phyloP scores from a whole-genome alignment of 345 rosid genomes.

The Camelina laxa region DNA sequence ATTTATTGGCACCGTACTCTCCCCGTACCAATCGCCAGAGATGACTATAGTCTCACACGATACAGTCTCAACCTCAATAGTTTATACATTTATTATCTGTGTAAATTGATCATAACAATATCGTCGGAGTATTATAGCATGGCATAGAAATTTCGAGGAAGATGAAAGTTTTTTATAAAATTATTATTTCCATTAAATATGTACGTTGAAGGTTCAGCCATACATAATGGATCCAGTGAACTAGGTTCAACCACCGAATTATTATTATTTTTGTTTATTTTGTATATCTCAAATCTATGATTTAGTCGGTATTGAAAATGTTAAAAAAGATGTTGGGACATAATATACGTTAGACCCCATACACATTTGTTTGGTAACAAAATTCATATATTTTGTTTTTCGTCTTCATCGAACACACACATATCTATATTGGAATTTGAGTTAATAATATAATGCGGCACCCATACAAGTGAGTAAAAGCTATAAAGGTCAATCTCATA shows the following conservation, averaged over 20 bases:
- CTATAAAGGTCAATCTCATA: neutral
- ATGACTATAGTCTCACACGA: constrained; percentile 28
- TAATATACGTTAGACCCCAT: constrained; percentile 3
- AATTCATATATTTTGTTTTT: neutral
- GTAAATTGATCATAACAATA: neutral
- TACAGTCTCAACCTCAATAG: constrained; percentile 16
- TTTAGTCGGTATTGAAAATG: constrained; percentile 35
- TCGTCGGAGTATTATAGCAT: constrained; percentile 21
- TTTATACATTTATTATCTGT: constrained; percentile 9
- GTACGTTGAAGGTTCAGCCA: constrained; percentile 35
- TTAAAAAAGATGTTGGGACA: constrained; percentile 28
- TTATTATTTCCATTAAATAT: constrained; percentile 3
- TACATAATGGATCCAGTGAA: constrained; percentile 37
- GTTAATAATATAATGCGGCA: neutral
- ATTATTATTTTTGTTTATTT: neutral
- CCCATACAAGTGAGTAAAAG: neutral
- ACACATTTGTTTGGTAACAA: neutral
- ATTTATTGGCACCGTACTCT: constrained; percentile 17
- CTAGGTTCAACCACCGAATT: constrained; percentile 34
- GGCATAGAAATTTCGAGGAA: constrained; percentile 37
- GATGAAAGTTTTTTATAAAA: neutral
- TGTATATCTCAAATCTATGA: constrained; percentile 27
- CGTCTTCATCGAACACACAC: neutral
- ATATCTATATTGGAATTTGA: neutral
- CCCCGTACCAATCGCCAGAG: constrained; percentile 33